Base-by-base conservation (phyloP, 2,329 filamentous ascomycete species). In the Elsinoe fawcettii region DNA sequence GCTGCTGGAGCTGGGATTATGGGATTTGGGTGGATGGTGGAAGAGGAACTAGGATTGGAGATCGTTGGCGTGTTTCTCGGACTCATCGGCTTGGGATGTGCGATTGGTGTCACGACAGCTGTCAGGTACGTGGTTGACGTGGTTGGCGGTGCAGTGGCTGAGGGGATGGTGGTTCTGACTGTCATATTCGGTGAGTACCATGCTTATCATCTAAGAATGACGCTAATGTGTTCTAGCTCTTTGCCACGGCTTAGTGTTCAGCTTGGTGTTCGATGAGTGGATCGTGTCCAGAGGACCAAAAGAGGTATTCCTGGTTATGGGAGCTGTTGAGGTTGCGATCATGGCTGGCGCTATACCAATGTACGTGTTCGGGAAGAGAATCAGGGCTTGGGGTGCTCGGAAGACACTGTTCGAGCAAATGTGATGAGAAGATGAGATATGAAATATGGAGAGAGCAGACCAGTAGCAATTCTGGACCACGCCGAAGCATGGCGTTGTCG, bases 81-180 rank as follows among this genome's bases (percentile, higher is more conserved):
- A 5, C 30, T 56, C 14, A 36, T 56, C n/a, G 54, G 54, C 1
- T 7, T 46, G 25, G 54, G 54, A 7, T 56, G 54, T 36, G 54
- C 54, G 1, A 49, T 49, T 23, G 54, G 54, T 1, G 30, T 39
- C 78, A 89, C 88, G 68, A 86, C 86, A 0, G 77, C 82, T 2
- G 77, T 91, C 37, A 75, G 80, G 51, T 68, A 78, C 60, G 83
- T 88, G 74, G 96, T 95, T 69, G 83, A 87, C 63, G 91, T 91
- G 68, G 79, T 95, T 4, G 96, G 95, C 70, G 89, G 91, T 69
- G 81, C 90, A 44, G 64, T 95, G 63, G 95, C 89, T 0, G 83
- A 86, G 44, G 88, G 92, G 62, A 74, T 85, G 59, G 80, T 77
- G 69, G 77, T 71, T 18, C 90, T 96, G 76, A 90, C 37, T 22